Evolutionary conservation across 1,284 basidiomycete species (phyloP), one percentile per base, ranked within the genome.

Genomic region (Agaricales sp.): DNA sequence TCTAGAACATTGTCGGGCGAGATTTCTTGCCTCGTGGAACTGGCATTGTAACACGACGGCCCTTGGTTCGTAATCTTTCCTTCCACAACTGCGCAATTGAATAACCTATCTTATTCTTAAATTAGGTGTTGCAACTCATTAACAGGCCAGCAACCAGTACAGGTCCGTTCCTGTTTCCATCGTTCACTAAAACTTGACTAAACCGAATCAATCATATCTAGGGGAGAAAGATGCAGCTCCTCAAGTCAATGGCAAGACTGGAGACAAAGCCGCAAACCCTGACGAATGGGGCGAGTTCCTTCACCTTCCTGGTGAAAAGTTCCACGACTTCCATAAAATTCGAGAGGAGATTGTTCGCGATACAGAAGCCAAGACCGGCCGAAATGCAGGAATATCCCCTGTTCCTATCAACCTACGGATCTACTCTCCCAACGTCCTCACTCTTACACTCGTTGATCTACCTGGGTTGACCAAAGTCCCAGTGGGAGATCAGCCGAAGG

Each of bases 211-310:
- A n/a, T n/a, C n/a, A n/a, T n/a, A n/a, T n/a, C n/a, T n/a, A n/a
- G n/a, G n/a, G n/a, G n/a, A n/a, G n/a, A n/a, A 12, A 48, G 51
- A 50, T 8, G 45, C 50, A 54, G 24, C 51, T 39, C 38, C 3
- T 22, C 22, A 13, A 20, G 4, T 45, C 4, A 41, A 41, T 41
- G 39, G 39, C 39, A 41, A 41, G 18, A 68, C 54, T 59, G 61
- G n/a, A 60, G 82, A 86, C 66, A 75, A 84, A 56, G 73, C 77
- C 46, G 88, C 84, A 63, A 96, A 93, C 65, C 73, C 82, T 52
- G 82, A 96, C 59, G 95, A 98, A 68, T 99, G 95, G 95, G 95
- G 94, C 62, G 95, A 99, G 70, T 99, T 99, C 74, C 71, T 98
- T 43, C 92, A 96, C 64, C 76, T 96, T 44, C 93, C 95, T 0